Evolutionary conservation across 108 stramenopile species (phyloP).

Genomic region (Mayamaea pseudoterrestris): DNA sequence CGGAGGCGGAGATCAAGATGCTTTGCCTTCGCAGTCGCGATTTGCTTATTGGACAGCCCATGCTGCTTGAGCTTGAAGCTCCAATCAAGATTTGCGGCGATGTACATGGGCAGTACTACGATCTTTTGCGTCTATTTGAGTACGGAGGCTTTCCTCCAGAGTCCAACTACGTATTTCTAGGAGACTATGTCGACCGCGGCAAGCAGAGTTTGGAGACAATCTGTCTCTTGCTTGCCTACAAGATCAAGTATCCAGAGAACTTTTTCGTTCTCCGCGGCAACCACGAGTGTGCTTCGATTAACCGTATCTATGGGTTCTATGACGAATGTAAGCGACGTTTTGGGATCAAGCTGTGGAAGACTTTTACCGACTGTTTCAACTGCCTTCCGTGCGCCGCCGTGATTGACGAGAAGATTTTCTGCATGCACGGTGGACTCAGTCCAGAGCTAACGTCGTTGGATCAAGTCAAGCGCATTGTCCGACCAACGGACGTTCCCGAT

Average conservation of each 20-base stretch:
- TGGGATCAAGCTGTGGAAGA: conserved; percentile 99
- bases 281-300: conserved; percentile 98
- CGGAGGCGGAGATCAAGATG: conserved; percentile 88
- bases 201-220: conserved; percentile 97
- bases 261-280: conserved; percentile 98
- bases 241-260: conserved; percentile 99
- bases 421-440: conserved; percentile 97
- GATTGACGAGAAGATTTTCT: conserved; percentile 99
- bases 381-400: conserved; percentile 99
- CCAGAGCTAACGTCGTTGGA: conserved; percentile 95
- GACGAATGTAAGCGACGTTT: conserved; percentile 97
- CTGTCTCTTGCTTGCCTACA: conserved; percentile 94
- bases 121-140: conserved; percentile 94
- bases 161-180: conserved; percentile 95
- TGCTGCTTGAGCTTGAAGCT: conserved; percentile 96
- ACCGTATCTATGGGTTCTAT: conserved; percentile 99
- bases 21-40: conserved; percentile 86
- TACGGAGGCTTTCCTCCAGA: conserved; percentile 97
- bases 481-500: conserved; percentile 98
- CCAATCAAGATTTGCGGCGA: conserved; percentile 99
- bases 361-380: conserved; percentile 99
- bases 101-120: conserved; percentile 94
- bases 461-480: conserved; percentile 92
- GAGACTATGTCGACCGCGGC: conserved; percentile 98
- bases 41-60: conserved; percentile 92